Evolutionary conservation across 2,329 filamentous ascomycete species (phyloP), one percentile per base, ranked within the genome.

Genomic region (Sporothrix phasma): DNA sequence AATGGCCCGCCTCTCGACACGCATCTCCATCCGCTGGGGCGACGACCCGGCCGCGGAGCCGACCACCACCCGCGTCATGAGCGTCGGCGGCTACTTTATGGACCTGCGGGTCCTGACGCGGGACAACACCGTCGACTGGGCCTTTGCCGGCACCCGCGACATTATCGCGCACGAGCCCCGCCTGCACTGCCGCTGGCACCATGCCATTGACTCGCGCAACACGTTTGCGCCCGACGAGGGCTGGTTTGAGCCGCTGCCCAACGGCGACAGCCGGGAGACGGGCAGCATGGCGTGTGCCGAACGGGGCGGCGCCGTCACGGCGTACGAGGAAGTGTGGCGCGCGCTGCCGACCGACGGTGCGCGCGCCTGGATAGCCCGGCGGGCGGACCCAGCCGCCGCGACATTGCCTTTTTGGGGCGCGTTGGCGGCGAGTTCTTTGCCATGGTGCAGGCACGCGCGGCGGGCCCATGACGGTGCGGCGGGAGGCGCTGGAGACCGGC

Each of bases 281-380:
- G 65, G 65, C 2, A n/a, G 37, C 56, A 64, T 66, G 64, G 37
- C 64, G 53, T 64, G 62, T n/a, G 39, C 58, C 13, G 65, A 62
- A 22, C 19, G 41, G 31, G 39, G 29, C 58, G 54, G 54, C 5
- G 51, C 24, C 7, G 19, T 63, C 6, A 63, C 64, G 10, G 56
- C 62, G 3, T 66, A 66, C 39, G 61, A 64, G 29, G 65, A 66
- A 17, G 49, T 66, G 26, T 66, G 65, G 65, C 61, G 65, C n/a
- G 22, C 53, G 34, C 22, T 54, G 17, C 31, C 61, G 13, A 29
- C 22, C 6, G 61, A 41, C 2, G 22, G 22, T 1, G 8, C 19
- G 24, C 37, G 26, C 15, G 45, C 22, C 5, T 62, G 61, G 61
- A 62, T 62, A 1, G 10, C 54, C 10, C 26, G 46, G 47, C 10